Evolutionary conservation across 495 filamentous ascomycete genomes (phyloP).

Genomic region (Aspergillus leporis): DNA sequence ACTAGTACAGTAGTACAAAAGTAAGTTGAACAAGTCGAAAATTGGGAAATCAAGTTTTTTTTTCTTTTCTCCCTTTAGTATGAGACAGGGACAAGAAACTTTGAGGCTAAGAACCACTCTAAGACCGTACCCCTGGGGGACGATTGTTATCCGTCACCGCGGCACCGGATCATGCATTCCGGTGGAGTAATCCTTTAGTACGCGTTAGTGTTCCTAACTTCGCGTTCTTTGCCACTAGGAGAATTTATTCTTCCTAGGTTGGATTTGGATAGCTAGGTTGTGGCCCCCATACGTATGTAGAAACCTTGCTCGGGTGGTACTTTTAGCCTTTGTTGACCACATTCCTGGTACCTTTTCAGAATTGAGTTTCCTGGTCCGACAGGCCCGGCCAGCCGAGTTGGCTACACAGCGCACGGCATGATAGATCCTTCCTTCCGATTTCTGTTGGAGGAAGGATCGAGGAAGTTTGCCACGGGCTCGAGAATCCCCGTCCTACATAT

Average conservation of each 20-base stretch:
- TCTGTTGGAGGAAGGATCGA: neutral
- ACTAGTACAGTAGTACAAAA: neutral
- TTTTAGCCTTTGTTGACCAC: neutral
- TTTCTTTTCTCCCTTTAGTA: neutral
- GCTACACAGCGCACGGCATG: neutral
- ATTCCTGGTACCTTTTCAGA: neutral
- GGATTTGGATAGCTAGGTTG: neutral
- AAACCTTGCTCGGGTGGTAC: neutral
- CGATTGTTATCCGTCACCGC: slow-evolving; percentile 40
- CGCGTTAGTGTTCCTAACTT: neutral
- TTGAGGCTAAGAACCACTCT: slow-evolving; percentile 9
- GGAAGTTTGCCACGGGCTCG: neutral
- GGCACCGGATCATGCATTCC: slow-evolving; percentile 42
- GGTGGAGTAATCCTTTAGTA: slow-evolving; percentile 19
- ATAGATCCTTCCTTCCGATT: neutral
- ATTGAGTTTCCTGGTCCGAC: neutral
- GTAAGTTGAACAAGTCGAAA: neutral
- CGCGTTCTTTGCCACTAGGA: slow-evolving; percentile 9
- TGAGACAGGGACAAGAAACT: slow-evolving; percentile 17
- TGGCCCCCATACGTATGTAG: neutral
- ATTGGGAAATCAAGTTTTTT: neutral
- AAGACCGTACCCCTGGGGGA: slow-evolving; percentile 21
- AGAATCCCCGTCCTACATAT: neutral
- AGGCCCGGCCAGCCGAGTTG: neutral
- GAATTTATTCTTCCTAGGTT: neutral